Conservation (phyloP, 805 yeast species). For the Saccharomyces jurei region DNA sequence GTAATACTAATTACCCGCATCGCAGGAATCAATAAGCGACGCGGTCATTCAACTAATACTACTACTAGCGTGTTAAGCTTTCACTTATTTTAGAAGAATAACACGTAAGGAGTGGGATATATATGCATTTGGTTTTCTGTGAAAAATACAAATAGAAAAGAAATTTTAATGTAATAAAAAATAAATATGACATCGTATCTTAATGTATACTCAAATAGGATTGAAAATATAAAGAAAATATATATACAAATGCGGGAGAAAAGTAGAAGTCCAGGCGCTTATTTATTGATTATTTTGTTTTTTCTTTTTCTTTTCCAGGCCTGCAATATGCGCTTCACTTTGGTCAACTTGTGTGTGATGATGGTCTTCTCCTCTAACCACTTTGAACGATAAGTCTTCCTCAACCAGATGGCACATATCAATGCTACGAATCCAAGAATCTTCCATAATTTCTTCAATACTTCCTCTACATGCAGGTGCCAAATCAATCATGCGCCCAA, state of each 20-base stretch:
- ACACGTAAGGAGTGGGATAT: neutral
- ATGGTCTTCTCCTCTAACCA: constrained; percentile 48
- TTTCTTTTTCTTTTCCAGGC: constrained; percentile 75
- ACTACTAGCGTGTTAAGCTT: neutral
- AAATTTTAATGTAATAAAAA: neutral
- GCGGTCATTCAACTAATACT: neutral
- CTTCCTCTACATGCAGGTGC: constrained; percentile 81
- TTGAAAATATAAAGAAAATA: neutral
- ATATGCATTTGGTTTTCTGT: neutral
- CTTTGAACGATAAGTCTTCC: constrained; percentile 33
- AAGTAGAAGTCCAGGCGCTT: neutral
- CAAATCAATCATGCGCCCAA: constrained; percentile 69
- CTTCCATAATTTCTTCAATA: constrained; percentile 72
- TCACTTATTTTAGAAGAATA: neutral
- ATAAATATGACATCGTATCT: neutral
- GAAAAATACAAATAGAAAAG: neutral
- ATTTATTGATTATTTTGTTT: constrained; percentile 6
- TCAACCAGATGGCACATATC: constrained; percentile 59
- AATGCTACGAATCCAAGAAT: constrained; percentile 57
- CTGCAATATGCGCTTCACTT: constrained; percentile 91
- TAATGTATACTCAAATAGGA: neutral
- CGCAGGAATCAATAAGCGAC: neutral
- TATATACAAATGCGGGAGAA: neutral
- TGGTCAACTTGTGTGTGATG: constrained; percentile 85
- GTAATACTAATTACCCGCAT: neutral